A percentile compares a stretch with the other conserved stretches of the same genome.
Evolutionary conservation across 2,329 filamentous ascomycete species (phyloP).

Genomic region (Phialophora verrucosa): DNA sequence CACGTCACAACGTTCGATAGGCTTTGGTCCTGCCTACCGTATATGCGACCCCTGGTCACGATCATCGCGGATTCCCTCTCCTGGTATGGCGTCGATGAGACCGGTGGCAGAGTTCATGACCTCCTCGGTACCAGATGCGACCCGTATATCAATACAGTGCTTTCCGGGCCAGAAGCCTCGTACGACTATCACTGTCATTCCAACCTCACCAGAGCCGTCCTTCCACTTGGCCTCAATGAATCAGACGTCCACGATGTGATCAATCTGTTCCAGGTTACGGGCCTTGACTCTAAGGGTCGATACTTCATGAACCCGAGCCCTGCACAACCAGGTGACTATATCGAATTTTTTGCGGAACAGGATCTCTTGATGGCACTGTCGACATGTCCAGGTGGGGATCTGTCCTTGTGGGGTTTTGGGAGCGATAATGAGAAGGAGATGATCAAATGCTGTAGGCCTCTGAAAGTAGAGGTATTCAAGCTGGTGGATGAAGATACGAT

Average conservation of each 20-base stretch:
- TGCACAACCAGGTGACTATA: slow-evolving; percentile 57
- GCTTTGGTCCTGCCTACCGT: slow-evolving; percentile 79
- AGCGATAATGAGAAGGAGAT: slow-evolving; percentile 63
- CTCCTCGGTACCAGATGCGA: slow-evolving; percentile 82
- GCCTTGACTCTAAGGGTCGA: slow-evolving; percentile 70
- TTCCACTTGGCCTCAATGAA: slow-evolving; percentile 71
- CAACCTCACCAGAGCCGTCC: slow-evolving; percentile 75
- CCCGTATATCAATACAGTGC: slow-evolving; percentile 78
- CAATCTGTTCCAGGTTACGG: slow-evolving; percentile 85
- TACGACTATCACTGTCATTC: slow-evolving; percentile 87
- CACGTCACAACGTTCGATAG: slow-evolving; percentile 75
- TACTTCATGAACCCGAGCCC: slow-evolving; percentile 72
- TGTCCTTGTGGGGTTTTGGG: slow-evolving; percentile 80
- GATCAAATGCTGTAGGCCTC: slow-evolving; percentile 75
- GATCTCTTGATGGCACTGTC: slow-evolving; percentile 69
- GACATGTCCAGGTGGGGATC: slow-evolving; percentile 80
- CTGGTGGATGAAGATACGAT: slow-evolving; percentile 58
- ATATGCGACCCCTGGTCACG: slow-evolving; percentile 74
- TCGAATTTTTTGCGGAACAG: slow-evolving; percentile 82
- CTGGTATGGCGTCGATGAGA: slow-evolving; percentile 64
- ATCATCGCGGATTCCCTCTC: slow-evolving; percentile 68
- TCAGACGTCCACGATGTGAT: slow-evolving; percentile 82
- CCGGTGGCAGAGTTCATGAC: slow-evolving; percentile 75
- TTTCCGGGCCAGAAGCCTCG: slow-evolving; percentile 62
- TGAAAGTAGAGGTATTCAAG: slow-evolving; percentile 74